A percentile compares a stretch with the other conserved stretches of the same genome.
Evolutionary conservation across 1,139 yeast genomes (phyloP).

Genomic region (Pichia sp.): DNA sequence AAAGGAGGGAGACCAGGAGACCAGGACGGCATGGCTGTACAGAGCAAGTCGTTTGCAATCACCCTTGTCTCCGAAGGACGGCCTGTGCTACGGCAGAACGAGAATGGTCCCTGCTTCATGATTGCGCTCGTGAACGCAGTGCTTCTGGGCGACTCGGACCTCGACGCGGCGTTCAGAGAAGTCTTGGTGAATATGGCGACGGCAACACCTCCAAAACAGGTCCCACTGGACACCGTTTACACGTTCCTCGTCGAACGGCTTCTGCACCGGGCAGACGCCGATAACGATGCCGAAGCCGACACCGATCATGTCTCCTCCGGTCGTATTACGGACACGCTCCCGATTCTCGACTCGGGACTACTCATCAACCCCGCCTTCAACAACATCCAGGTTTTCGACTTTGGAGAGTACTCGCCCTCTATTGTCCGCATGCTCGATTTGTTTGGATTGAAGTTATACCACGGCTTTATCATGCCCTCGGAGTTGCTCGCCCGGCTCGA

Average conservation of each 20-base stretch:
- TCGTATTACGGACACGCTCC: conserved; percentile 37
- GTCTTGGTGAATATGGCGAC: not conserved
- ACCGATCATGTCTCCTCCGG: not conserved
- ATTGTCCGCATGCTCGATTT: conserved; percentile 34
- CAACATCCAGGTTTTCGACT: conserved; percentile 24
- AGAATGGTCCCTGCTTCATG: conserved; percentile 86
- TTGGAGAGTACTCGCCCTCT: conserved; percentile 23
- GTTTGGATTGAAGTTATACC: conserved; percentile 42
- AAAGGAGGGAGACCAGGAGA: not conserved
- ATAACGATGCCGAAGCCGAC: not conserved
- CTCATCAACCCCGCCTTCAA: conserved; percentile 68
- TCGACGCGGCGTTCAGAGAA: not conserved
- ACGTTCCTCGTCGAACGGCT: conserved; percentile 3
- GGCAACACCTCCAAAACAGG: not conserved
- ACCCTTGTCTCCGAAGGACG: not conserved
- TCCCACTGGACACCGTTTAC: conserved; percentile 5
- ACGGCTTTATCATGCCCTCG: conserved; percentile 46
- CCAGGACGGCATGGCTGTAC: not conserved
- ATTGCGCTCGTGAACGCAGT: conserved; percentile 76
- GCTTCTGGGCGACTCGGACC: not conserved
- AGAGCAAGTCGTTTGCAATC: not conserved
- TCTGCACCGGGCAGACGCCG: not conserved
- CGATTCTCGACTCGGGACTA: conserved; percentile 67
- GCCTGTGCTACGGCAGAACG: conserved; percentile 65
- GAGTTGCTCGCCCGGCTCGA: conserved; percentile 26